A percentile compares a stretch with the other conserved stretches of the same genome.
Evolutionary conservation across 768 basidiomycete species (phyloP).

Genomic region (Phylloporus rhodoxanthus): DNA sequence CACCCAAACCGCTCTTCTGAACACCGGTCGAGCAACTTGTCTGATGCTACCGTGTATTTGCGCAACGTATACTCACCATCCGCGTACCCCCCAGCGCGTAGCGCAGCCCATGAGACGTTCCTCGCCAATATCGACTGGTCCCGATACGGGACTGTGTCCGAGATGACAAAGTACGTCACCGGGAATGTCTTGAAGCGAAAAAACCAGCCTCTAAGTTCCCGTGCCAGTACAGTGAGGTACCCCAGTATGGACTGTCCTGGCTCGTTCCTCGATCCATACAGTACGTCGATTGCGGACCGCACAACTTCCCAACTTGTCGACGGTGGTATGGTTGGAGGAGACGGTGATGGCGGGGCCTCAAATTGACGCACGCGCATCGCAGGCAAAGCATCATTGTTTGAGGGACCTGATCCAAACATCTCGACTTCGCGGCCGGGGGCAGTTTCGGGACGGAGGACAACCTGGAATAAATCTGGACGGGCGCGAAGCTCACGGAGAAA

Average conservation of each 20-base stretch:
- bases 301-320: slow-evolving; percentile 9
- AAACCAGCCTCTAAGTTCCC: slow-evolving; percentile 12
- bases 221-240: slow-evolving; percentile 3
- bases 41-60: slow-evolving; percentile 16
- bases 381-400: slow-evolving; percentile 5
- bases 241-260: not conserved
- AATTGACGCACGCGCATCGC: slow-evolving; percentile 13
- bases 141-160: slow-evolving; percentile 14
- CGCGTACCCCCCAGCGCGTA: slow-evolving; percentile 25
- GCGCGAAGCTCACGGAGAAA: slow-evolving; percentile 28
- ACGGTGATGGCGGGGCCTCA: slow-evolving; percentile 16
- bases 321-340: not conserved
- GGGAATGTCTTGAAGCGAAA: slow-evolving; percentile 30
- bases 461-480: slow-evolving; percentile 29
- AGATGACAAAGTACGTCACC: slow-evolving; percentile 30
- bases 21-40: slow-evolving; percentile 13
- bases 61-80: slow-evolving; percentile 16
- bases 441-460: slow-evolving; percentile 27
- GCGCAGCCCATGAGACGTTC: slow-evolving; percentile 28
- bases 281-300: slow-evolving; percentile 15
- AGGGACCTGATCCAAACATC: slow-evolving; percentile 20
- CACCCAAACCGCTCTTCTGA: slow-evolving; percentile 18
- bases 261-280: slow-evolving; percentile 13
- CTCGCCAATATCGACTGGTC: slow-evolving; percentile 10
- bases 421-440: slow-evolving; percentile 20